These are phyloP conservation scores for Lentinula sp. DNA, from an alignment of 768 basidiomycete species.

Conservation along the genomic window DNA sequence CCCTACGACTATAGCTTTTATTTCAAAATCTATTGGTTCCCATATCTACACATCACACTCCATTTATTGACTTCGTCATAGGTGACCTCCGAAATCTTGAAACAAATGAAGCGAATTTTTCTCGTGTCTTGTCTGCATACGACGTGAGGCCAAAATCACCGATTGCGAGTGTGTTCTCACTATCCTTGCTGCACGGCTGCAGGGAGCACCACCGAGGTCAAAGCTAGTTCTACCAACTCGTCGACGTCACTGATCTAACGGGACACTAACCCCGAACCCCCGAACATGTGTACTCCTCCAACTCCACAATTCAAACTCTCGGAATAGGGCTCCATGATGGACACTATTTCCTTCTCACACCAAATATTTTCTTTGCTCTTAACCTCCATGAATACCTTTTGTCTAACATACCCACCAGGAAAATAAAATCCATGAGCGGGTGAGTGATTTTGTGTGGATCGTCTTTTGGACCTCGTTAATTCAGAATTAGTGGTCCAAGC, in stretches of 20 bases:
- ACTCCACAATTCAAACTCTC: not conserved
- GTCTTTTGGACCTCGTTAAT: not conserved
- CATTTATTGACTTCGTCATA: not conserved
- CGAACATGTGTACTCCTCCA: not conserved
- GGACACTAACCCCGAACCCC: not conserved
- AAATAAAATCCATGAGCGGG: not conserved
- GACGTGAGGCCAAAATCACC: not conserved
- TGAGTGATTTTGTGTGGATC: not conserved
- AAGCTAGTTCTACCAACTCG: not conserved
- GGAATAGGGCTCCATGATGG: not conserved
- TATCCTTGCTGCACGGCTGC: too few species aligned
- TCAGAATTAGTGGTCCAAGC: not conserved
- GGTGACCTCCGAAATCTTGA: not conserved
- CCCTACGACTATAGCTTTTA: not conserved
- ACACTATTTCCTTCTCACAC: conserved; percentile 1
- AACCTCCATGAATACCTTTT: not conserved
- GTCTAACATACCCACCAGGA: too few species aligned
- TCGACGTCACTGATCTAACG: not conserved
- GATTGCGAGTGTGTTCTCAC: too few species aligned
- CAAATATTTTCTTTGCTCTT: not conserved
- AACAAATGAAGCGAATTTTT: not conserved
- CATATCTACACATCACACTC: not conserved
- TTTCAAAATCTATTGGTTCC: not conserved
- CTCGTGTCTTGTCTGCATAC: not conserved
- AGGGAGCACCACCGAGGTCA: not conserved